A percentile compares a stretch with the other conserved stretches of the same genome.
phyloP scores from a whole-genome alignment of 768 basidiomycete species.

The Ramaria sp. region DNA sequence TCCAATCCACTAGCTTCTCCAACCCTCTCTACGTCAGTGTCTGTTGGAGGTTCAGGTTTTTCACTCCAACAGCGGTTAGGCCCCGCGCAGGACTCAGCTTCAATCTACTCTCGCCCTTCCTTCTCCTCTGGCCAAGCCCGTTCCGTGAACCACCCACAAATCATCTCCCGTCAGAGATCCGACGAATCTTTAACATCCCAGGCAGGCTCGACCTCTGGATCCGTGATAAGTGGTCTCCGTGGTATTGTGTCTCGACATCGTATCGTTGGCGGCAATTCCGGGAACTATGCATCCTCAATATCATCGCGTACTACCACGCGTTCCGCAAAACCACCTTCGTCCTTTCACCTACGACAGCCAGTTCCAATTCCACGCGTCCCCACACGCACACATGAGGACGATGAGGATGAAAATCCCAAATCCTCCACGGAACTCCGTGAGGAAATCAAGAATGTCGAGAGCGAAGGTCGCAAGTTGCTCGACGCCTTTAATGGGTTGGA shows the following conservation, averaged over 20 bases:
- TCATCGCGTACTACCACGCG: constrained; percentile 8
- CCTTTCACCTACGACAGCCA: constrained; percentile 7
- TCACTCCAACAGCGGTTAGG: neutral
- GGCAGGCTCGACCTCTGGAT: constrained; percentile 5
- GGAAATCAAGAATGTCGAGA: constrained; percentile 59
- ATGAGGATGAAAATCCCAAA: constrained; percentile 26
- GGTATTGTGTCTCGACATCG: neutral
- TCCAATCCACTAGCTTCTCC: constrained; percentile 18
- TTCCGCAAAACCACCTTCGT: constrained; percentile 7
- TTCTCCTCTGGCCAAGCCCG: neutral
- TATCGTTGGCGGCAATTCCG: neutral
- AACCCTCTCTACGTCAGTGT: constrained; percentile 13
- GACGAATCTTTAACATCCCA: constrained; percentile 3
- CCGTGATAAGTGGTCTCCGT: neutral
- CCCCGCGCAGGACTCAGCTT: neutral
- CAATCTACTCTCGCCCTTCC: constrained; percentile 11
- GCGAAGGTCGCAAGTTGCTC: constrained; percentile 56
- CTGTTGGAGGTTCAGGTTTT: neutral
- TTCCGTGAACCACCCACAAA: neutral
- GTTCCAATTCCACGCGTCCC: constrained; percentile 16
- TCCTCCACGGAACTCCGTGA: constrained; percentile 52
- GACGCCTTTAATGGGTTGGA: constrained; percentile 77
- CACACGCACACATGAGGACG: constrained; percentile 22
- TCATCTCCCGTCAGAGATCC: constrained; percentile 1
- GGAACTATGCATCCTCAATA: constrained; percentile 6